A percentile compares a stretch with the other conserved stretches of the same genome.
Evolutionary conservation across 176 grass and related monocot species (phyloP).

Genomic region (Elymus sibiricus): DNA sequence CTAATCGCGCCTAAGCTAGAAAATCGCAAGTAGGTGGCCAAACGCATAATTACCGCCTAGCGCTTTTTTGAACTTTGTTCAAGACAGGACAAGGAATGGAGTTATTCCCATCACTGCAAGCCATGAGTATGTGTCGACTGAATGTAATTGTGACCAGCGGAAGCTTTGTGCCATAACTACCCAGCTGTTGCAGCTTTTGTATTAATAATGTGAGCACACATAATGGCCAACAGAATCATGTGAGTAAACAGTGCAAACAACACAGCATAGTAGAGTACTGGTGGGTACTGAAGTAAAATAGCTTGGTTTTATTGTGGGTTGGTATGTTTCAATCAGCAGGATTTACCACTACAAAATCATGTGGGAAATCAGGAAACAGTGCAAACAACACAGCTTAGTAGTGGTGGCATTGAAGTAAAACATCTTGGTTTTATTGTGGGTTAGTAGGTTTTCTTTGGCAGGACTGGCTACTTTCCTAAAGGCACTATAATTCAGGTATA

Average conservation of each 20-base stretch:
- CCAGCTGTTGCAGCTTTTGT: not conserved
- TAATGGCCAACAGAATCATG: not conserved
- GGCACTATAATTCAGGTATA: not conserved
- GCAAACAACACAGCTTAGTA: not conserved
- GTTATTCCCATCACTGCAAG: not conserved
- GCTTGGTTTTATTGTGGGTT: not conserved
- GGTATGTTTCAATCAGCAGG: not conserved
- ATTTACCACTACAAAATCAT: not conserved
- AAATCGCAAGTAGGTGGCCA: too few relatives aligned
- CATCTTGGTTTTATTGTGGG: not conserved
- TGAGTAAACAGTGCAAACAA: not conserved
- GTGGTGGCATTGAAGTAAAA: not conserved
- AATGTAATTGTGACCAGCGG: not conserved
- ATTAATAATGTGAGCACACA: not conserved
- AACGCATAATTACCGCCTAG: too few relatives aligned
- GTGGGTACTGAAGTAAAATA: not conserved
- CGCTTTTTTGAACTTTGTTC: too few relatives aligned
- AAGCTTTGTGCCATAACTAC: not conserved
- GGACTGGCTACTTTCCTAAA: not conserved
- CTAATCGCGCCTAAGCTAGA: too few relatives aligned
- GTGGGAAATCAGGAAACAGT: too few relatives aligned
- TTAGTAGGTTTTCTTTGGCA: not conserved
- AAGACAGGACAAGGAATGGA: not conserved
- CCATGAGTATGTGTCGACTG: not conserved
- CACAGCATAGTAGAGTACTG: not conserved